phyloP scores from a whole-genome alignment of 768 basidiomycete genomes.

The Russula emetica region DNA sequence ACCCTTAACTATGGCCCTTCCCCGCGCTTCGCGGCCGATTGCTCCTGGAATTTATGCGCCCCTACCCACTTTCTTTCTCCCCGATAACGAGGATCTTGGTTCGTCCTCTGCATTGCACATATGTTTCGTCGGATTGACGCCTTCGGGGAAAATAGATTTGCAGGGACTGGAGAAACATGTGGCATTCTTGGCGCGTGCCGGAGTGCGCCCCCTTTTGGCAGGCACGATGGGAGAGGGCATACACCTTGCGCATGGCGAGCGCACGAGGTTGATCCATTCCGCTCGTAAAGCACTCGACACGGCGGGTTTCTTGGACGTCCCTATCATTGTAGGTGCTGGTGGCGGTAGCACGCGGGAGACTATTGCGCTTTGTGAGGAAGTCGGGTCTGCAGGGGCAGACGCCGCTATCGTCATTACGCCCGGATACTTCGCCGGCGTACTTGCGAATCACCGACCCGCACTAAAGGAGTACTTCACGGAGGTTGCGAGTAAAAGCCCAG shows the following conservation, averaged over 20 bases:
- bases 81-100: conserved; percentile 79
- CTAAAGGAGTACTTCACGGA: conserved; percentile 77
- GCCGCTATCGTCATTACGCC: conserved; percentile 80
- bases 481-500: conserved; percentile 71
- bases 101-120: conserved; percentile 30
- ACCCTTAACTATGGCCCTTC: conserved; percentile 37
- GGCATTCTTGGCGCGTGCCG: conserved; percentile 56
- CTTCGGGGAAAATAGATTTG: conserved; percentile 46
- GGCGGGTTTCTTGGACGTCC: conserved; percentile 52
- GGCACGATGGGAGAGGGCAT: conserved; percentile 87
- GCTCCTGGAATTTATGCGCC: conserved; percentile 79
- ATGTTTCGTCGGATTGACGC: background rate
- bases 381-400: conserved; percentile 83
- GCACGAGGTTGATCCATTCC: conserved; percentile 56
- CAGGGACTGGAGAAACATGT: conserved; percentile 65
- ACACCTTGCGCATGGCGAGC: conserved; percentile 66
- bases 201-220: conserved; percentile 66
- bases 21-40: conserved; percentile 48
- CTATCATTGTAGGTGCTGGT: conserved; percentile 80
- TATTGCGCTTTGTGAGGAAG: conserved; percentile 66
- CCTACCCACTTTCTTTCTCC: conserved; percentile 79
- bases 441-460: conserved; percentile 57
- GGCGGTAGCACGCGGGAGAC: conserved; percentile 81
- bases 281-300: conserved; percentile 69
- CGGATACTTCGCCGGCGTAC: conserved; percentile 81